A percentile compares a stretch with the other conserved stretches of the same genome.
These are phyloP conservation scores for Stenocarpella maydis DNA, from an alignment of 2,329 filamentous ascomycete genomes.

Conservation along the genomic window DNA sequence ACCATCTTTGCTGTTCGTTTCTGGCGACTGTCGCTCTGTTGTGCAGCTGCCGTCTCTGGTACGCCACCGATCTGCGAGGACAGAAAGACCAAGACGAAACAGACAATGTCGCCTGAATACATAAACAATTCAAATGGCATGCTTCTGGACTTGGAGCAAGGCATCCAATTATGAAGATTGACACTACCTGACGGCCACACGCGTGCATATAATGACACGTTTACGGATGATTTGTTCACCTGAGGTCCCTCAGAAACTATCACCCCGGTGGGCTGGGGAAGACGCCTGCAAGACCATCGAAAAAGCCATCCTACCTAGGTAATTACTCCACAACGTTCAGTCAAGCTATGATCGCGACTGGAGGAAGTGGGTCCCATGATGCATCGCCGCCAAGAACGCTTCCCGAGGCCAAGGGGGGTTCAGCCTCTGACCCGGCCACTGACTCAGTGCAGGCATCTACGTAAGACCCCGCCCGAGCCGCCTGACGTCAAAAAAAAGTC, in stretches of 20 bases:
- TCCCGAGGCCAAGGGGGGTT: not conserved
- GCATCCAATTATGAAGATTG: not conserved
- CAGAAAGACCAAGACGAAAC: not conserved
- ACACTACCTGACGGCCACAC: not conserved
- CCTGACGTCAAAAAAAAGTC: not conserved
- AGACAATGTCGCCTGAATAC: not conserved
- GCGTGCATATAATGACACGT: not conserved
- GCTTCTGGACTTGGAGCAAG: not conserved
- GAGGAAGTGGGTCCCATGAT: not conserved
- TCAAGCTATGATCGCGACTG: not conserved
- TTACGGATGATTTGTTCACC: too few relatives aligned
- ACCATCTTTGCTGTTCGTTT: constrained; percentile 21
- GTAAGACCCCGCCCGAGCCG: not conserved
- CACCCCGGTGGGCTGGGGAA: not conserved
- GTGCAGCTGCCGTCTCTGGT: not conserved
- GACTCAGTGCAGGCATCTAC: not conserved
- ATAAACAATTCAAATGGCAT: not conserved
- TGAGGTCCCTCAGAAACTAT: too few relatives aligned
- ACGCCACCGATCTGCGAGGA: not conserved
- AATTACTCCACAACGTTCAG: too few relatives aligned
- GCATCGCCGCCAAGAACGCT: too few relatives aligned
- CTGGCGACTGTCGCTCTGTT: not conserved
- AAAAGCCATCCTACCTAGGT: too few relatives aligned
- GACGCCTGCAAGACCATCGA: too few relatives aligned
- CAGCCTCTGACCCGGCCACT: not conserved